A percentile compares a stretch with the other conserved stretches of the same genome.
These are phyloP conservation scores for Mortierella sp. DNA, from an alignment of 371 early-diverging fungal genomes.

Conservation along the genomic window DNA sequence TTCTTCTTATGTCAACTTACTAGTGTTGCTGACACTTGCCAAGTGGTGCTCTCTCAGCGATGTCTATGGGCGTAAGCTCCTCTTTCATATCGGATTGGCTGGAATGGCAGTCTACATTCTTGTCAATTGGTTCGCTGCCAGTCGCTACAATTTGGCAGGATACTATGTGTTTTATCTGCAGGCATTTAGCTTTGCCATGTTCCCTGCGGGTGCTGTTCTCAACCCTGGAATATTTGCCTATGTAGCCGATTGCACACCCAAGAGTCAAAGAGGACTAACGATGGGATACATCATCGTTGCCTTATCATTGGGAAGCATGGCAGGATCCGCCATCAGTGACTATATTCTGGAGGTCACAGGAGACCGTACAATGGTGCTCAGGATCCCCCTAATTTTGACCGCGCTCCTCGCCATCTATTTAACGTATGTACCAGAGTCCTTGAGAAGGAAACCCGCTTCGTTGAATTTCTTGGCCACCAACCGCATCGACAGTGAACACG, in stretches of 20 bases:
- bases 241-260: constrained; percentile 33
- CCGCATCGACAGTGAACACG: not conserved
- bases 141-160: constrained; percentile 15
- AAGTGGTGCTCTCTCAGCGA: constrained; percentile 36
- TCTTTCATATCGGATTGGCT: not conserved
- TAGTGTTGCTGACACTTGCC: constrained; percentile 23
- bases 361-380: not conserved
- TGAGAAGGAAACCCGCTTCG: not conserved
- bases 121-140: constrained; percentile 13
- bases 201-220: constrained; percentile 1
- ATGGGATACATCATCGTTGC: constrained; percentile 18
- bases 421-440: constrained; percentile 26
- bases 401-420: constrained; percentile 10
- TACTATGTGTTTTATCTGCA: constrained; percentile 16
- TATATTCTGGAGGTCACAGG: constrained; percentile 8
- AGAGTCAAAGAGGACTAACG: not conserved
- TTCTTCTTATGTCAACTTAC: not conserved
- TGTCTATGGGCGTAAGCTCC: constrained; percentile 29
- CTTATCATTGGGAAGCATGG: not conserved
- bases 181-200: not conserved
- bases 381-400: not conserved
- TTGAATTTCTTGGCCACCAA: not conserved
- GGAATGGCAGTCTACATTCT: not conserved
- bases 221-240: constrained; percentile 25
- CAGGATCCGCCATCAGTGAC: constrained; percentile 11